Percentiles rank a stretch among this genome's conserved stretches.
These are phyloP conservation scores for Penicillium sp. DNA, from an alignment of 2,329 filamentous ascomycete species.

Conservation along the genomic window DNA sequence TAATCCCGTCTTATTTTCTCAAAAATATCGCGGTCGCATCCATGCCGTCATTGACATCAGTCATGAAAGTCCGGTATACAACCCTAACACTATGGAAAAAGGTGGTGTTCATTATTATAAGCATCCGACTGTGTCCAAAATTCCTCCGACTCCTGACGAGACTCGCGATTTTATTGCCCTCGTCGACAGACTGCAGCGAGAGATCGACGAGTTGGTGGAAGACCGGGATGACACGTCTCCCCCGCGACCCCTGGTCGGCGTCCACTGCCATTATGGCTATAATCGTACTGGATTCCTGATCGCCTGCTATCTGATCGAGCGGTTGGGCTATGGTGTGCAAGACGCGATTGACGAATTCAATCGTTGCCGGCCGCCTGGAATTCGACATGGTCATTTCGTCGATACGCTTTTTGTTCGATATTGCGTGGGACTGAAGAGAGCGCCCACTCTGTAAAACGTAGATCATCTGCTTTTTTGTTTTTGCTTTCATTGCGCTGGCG, in stretches of 20 bases:
- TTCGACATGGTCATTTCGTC: conserved; percentile 82
- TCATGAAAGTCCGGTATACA: conserved; percentile 84
- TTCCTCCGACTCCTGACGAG: conserved; percentile 64
- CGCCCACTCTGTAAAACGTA: conserved; percentile 31
- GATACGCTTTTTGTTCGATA: conserved; percentile 79
- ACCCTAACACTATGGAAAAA: conserved; percentile 63
- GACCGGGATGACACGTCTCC: conserved; percentile 38
- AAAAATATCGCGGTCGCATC: conserved; percentile 60
- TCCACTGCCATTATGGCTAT: conserved; percentile 95
- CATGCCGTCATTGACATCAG: conserved; percentile 83
- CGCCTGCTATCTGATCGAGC: conserved; percentile 82
- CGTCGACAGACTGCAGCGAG: conserved; percentile 54
- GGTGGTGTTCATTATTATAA: conserved; percentile 71
- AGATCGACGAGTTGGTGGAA: conserved; percentile 45
- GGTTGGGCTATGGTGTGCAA: conserved; percentile 63
- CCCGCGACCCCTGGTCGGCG: conserved; percentile 57
- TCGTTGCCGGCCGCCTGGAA: conserved; percentile 67
- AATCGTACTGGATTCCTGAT: conserved; percentile 91
- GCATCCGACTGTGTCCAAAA: conserved; percentile 85
- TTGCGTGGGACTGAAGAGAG: conserved; percentile 46
- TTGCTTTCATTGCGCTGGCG: conserved; percentile 9
- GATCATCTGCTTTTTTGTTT: neutral
- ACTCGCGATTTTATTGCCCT: conserved; percentile 54
- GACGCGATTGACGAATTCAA: conserved; percentile 77
- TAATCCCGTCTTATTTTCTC: conserved; percentile 65